A percentile compares a stretch with the other conserved stretches of the same genome.
Conservation (phyloP, 2,329 filamentous ascomycete genomes). For the Lojkania enalia region DNA sequence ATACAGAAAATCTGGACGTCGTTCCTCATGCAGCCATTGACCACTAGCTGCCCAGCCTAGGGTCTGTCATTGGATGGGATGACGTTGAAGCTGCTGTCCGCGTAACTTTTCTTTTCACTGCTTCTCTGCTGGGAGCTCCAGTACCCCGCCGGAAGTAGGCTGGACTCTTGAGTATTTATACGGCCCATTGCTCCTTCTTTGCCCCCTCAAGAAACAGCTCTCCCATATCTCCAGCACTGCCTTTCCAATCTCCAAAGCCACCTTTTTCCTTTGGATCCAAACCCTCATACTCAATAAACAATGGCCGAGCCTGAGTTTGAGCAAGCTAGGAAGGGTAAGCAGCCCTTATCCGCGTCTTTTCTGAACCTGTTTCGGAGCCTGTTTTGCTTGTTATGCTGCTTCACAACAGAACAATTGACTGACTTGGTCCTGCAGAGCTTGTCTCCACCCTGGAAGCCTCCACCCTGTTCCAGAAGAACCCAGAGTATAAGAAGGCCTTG, state of each 20-base stretch:
- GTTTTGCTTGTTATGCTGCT: no score
- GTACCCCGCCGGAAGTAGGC: conserved; percentile 23
- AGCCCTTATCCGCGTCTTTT: background rate
- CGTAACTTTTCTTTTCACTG: conserved; percentile 22
- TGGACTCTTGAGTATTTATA: conserved; percentile 36
- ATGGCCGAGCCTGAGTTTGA: conserved; percentile 99
- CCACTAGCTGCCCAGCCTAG: conserved; percentile 63
- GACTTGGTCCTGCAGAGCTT: conserved; percentile 67
- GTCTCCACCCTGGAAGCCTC: conserved; percentile 92
- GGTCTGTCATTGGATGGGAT: conserved; percentile 92
- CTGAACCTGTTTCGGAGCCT: no score
- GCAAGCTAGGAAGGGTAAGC: conserved; percentile 90
- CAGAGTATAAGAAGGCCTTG: conserved; percentile 91
- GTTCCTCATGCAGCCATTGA: conserved; percentile 22
- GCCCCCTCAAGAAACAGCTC: conserved; percentile 1
- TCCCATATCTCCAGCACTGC: conserved; percentile 10
- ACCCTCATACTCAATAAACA: conserved; percentile 15
- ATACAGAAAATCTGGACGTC: conserved; percentile 26
- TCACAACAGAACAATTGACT: conserved; percentile 19
- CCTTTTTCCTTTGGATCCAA: conserved; percentile 2
- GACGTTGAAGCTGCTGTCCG: conserved; percentile 59
- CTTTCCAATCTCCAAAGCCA: conserved; percentile 4
- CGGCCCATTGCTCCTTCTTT: conserved; percentile 18
- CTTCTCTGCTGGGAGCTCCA: conserved; percentile 18
- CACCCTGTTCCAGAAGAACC: conserved; percentile 89